Evolutionary conservation across 768 basidiomycete species (phyloP).

Genomic region (Panaeolus cyanescens): DNA sequence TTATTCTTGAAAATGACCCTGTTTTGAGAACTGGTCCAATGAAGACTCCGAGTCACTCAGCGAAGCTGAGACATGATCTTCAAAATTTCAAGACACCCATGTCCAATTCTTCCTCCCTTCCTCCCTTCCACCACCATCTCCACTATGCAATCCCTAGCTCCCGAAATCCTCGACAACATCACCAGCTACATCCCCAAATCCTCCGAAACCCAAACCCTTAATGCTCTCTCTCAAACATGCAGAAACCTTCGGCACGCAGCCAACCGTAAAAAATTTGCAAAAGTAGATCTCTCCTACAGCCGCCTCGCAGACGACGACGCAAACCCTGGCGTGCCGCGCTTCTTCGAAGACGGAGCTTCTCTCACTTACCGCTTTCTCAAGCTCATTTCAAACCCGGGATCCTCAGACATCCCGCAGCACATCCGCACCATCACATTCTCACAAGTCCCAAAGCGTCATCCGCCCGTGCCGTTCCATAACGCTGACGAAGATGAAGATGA

Average conservation of each 20-base stretch:
- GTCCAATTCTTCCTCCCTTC: too few relatives aligned
- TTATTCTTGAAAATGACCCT: too few relatives aligned
- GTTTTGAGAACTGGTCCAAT: too few relatives aligned
- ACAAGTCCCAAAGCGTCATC: background rate
- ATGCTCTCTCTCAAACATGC: background rate
- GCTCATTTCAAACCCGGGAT: background rate
- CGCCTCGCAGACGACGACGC: background rate
- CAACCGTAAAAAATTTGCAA: background rate
- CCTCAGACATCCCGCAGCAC: background rate
- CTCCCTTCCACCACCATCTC: background rate
- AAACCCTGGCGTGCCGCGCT: background rate
- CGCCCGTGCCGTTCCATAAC: background rate
- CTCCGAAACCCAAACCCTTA: background rate
- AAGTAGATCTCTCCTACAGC: background rate
- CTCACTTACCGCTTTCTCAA: background rate
- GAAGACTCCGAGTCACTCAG: too few relatives aligned
- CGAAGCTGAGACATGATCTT: too few relatives aligned
- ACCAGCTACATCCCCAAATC: background rate
- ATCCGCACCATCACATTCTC: background rate
- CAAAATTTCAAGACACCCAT: too few relatives aligned
- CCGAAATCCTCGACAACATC: background rate
- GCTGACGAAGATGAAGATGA: too few relatives aligned
- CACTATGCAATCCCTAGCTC: background rate
- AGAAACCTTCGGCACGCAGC: background rate
- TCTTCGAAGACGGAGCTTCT: background rate